Percentiles rank a stretch among this genome's conserved stretches.
Evolutionary conservation across 2,329 filamentous ascomycete species (phyloP).

Genomic region (Aurifilum marmelostoma): DNA sequence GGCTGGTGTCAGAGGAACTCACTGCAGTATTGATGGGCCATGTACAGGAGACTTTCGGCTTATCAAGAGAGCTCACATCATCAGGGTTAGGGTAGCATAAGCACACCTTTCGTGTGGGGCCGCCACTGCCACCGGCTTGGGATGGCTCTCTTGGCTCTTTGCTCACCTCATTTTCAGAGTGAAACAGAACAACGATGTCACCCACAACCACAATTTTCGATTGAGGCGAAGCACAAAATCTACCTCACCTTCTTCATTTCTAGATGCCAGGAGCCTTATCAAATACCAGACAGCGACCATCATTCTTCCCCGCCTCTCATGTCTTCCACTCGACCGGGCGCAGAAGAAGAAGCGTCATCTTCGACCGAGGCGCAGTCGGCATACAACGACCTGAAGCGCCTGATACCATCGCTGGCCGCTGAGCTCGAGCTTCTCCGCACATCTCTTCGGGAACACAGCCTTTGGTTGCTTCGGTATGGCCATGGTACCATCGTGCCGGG

Average conservation of each 20-base stretch:
- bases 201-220: background rate
- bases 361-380: conserved; percentile 30
- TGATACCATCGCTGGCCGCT: conserved; percentile 35
- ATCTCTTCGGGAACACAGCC: conserved; percentile 37
- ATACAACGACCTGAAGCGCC: conserved; percentile 35
- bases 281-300: background rate
- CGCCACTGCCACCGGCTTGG: background rate
- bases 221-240: background rate
- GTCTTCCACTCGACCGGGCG: conserved; percentile 8
- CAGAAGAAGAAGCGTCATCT: conserved; percentile 19
- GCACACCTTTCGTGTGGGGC: background rate
- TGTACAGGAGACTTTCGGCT: no score
- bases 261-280: background rate
- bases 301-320: background rate
- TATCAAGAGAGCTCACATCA: background rate
- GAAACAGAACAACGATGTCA: background rate
- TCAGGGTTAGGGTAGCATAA: background rate
- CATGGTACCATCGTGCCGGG: conserved; percentile 28
- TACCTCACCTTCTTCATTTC: background rate
- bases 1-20: no score
- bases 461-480: conserved; percentile 37
- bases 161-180: background rate
- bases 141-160: background rate
- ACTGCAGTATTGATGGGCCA: no score
- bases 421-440: conserved; percentile 37